Evolutionary conservation across 192 early-diverging fungal genomes (phyloP).

Genomic region (Backusella sp.): DNA sequence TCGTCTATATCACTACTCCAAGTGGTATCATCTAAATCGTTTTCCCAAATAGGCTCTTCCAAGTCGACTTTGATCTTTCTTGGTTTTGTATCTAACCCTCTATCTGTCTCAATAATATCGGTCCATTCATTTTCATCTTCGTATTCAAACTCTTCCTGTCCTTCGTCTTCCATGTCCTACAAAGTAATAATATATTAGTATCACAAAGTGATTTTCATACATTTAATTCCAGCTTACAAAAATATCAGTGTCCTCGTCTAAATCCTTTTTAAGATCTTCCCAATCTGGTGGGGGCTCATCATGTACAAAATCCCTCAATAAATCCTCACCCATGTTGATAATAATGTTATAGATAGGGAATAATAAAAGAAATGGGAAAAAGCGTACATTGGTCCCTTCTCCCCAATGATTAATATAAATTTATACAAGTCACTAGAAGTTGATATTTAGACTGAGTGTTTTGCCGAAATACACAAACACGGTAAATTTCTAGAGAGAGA

Average conservation of each 20-base stretch:
- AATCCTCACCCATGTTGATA: neutral
- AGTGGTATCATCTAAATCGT: neutral
- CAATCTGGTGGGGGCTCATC: neutral
- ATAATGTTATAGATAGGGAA: neutral
- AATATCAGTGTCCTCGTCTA: neutral
- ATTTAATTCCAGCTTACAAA: neutral
- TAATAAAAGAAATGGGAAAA: neutral
- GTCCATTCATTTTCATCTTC: conserved; percentile 10
- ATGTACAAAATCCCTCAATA: neutral
- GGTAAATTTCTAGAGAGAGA: conserved; percentile 3
- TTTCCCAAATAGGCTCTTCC: conserved; percentile 1
- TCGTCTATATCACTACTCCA: neutral
- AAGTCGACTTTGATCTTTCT: neutral
- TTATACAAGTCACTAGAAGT: neutral
- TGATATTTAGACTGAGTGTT: neutral
- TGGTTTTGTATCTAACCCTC: neutral
- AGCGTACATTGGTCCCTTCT: neutral
- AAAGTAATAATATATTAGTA: neutral
- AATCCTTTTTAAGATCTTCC: neutral
- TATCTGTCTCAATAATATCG: neutral
- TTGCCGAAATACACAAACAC: conserved; percentile 3
- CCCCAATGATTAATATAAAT: neutral
- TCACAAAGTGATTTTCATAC: neutral
- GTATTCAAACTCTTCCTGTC: neutral
- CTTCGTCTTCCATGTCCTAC: neutral